Base-by-base conservation (phyloP, 2,329 filamentous ascomycete species). In the Chaetomiaceae sp. region DNA sequence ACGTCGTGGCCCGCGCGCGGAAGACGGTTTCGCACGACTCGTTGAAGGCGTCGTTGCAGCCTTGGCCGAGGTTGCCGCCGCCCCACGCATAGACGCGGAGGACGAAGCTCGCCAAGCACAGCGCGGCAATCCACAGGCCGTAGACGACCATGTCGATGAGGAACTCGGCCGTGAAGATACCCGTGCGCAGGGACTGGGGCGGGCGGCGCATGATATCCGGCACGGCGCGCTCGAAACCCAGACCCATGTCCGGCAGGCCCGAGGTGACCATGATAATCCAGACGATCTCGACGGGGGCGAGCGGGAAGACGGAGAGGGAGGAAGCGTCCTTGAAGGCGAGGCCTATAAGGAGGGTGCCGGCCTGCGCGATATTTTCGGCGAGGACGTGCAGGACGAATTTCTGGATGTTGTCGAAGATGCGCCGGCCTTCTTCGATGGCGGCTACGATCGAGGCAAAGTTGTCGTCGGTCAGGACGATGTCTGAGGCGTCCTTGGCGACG, bases 391-490 rank as follows among this genome's bases (percentile, higher is more conserved):
- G 67, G 25, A 83, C 68, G 59, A 82, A 83, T 73, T 87, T 88
- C 63, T 88, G 84, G 57, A 89, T 86, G 60, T 88, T 88, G 72
- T 87, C 84, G 54, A 86, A 85, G 52, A 87, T 77, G 42, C 85
- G 75, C 25, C 85, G 79, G n/a, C 85, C 85, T 68, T 88, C 84
- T 65, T 85, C 80, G 40, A 89, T 83, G 33, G 82, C 85, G 14
- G 82, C 83, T 25, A 88, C 77, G 53, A 88, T 89, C 21, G 86
- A 90, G 7, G 89, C 87, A 64, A 95, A 95, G 71, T 95, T 91
- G 69, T 94, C 89, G 65, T 94, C 89, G 0, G 88, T 90, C 21
- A 95, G 74, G 32, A 95, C 88, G 78, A 95, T 94, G 64, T 95
- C 89, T 1, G 88, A 86, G 2, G 89, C 89, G 69, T 94, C 85